Evolutionary conservation across 768 basidiomycete genomes (phyloP).

Genomic region (Rhizopogon roseolus): DNA sequence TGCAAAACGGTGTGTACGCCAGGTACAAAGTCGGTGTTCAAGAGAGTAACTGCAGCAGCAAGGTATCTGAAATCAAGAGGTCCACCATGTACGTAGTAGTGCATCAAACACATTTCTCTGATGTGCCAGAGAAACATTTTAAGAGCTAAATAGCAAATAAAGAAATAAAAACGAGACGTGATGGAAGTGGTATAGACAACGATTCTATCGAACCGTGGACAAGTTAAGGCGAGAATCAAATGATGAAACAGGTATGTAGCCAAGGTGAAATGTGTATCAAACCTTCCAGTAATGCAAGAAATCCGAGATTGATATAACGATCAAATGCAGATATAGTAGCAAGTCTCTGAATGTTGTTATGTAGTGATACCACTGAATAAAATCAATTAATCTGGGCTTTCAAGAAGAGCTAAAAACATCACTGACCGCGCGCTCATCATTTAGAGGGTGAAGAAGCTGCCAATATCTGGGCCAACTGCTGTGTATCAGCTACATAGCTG

Average conservation of each 20-base stretch:
- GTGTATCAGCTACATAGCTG: conserved; percentile 22
- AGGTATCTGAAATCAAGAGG: background rate
- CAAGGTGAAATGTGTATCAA: background rate
- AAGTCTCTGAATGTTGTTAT: background rate
- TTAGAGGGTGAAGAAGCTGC: background rate
- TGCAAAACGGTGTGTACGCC: background rate
- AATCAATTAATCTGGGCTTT: background rate
- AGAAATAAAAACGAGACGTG: background rate
- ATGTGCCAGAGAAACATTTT: background rate
- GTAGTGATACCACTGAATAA: background rate
- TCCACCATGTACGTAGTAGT: background rate
- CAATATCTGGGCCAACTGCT: background rate
- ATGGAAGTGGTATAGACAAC: conserved; percentile 12
- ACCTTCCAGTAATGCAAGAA: background rate
- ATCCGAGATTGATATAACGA: background rate
- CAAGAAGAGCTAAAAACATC: background rate
- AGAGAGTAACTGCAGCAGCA: background rate
- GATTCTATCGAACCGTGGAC: background rate
- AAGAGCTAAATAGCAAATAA: background rate
- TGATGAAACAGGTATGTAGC: background rate
- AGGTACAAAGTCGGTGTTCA: conserved; percentile 1
- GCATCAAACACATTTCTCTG: background rate
- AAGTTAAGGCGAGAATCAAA: background rate
- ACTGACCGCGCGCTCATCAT: background rate
- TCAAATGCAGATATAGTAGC: background rate